Evolutionary conservation across 2,329 filamentous ascomycete genomes (phyloP), one percentile per base, ranked within the genome.

Genomic region (Microsporum canis): DNA sequence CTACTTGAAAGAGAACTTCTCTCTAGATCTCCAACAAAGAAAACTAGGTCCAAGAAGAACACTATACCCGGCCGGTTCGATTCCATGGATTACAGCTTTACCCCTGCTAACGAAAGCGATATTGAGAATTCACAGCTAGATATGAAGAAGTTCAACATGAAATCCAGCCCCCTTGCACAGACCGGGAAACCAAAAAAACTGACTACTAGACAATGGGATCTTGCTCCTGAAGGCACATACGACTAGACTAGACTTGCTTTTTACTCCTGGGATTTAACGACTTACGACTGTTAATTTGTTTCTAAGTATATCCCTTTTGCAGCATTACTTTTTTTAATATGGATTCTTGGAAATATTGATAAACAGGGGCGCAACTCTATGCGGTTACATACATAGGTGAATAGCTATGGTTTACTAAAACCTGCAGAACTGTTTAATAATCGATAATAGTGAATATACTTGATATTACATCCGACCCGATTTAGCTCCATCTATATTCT

Each of bases 1-100:
- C 76, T 84, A 2, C 71, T 91, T 29, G 85, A 85, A 69, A 81
- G 87, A 39, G 87, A 91, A 72, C 69, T 89, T 4, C 77, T 77
- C 0, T 78, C 77, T 12, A 80, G 83, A 60, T 89, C 84, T 60
- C 87, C 87, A 0, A 83, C 78, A 2, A 87, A 84, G 73, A 76
- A 75, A 65, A 58, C 41, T 60, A 70, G 69, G 47, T 59, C 69
- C 8, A 74, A 72, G 61, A 72, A 71, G 63, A 65, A 56, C 62
- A 69, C 55, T 45, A 68, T 23, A 34, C 64, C 57, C 33, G 62
- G 63, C 12, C 62, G 63, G 8, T 61, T 63, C 38, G 59, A 70
- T 14, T 68, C 65, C 12, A 66, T 67, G 53, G 67, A 69, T 33
- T 66, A 68, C 29, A 74, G 69, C 45, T 62, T 70, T 7, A 66